Evolutionary conservation across 2,329 filamentous ascomycete genomes (phyloP).

Genomic region (Colletotrichum chrysophilum): DNA sequence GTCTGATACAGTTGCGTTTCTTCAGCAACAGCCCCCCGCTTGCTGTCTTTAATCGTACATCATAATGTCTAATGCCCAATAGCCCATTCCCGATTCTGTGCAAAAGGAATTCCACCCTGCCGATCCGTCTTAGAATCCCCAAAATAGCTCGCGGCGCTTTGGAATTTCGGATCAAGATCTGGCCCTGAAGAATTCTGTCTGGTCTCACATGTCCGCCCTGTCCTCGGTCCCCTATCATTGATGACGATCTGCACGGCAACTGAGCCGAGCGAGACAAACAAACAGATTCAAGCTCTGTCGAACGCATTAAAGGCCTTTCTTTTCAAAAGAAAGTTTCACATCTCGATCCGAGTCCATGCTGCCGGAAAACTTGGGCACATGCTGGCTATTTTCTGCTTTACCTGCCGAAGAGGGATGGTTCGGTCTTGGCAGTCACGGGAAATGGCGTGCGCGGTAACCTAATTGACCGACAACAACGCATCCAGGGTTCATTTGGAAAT

Average conservation of each 20-base stretch:
- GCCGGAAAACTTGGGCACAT: neutral
- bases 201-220: neutral
- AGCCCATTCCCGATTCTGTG: neutral
- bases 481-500: neutral
- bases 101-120: neutral
- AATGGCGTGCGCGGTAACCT: slow-evolving; percentile 4
- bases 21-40: neutral
- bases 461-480: neutral
- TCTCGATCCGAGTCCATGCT: neutral
- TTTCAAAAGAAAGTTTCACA: neutral
- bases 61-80: neutral
- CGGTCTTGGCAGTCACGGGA: slow-evolving; percentile 15
- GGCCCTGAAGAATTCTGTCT: slow-evolving; percentile 1
- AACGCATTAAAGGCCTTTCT: neutral
- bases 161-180: neutral
- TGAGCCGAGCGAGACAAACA: neutral
- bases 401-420: neutral
- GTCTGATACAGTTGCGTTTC: neutral
- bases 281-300: neutral
- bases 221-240: neutral
- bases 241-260: neutral
- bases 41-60: neutral
- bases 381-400: neutral
- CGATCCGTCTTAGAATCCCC: neutral
- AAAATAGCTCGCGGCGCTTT: neutral